Evolutionary conservation across 768 basidiomycete genomes (phyloP).

Genomic region (Lepiota subincarnata): DNA sequence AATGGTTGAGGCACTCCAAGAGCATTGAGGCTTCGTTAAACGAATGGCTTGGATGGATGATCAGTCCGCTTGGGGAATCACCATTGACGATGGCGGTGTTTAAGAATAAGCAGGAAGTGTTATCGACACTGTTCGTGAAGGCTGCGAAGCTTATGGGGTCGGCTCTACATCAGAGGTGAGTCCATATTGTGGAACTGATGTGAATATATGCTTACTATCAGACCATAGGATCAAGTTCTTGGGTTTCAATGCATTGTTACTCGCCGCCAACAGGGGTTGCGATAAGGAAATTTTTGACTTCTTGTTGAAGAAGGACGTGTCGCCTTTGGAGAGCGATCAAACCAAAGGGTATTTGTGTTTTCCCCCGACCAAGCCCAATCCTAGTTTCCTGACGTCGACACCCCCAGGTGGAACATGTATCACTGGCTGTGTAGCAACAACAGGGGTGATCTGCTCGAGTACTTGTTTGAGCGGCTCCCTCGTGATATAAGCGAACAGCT

Average conservation of each 20-base stretch:
- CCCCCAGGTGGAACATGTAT: constrained; percentile 52
- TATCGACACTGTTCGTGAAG: constrained; percentile 44
- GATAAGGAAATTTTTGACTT: constrained; percentile 41
- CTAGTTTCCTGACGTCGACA: background rate
- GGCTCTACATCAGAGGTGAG: constrained; percentile 41
- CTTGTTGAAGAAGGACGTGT: constrained; percentile 42
- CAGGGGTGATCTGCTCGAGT: constrained; percentile 29
- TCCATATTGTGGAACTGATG: background rate
- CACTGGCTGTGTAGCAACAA: constrained; percentile 38
- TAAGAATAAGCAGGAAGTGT: constrained; percentile 28
- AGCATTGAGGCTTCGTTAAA: constrained; percentile 40
- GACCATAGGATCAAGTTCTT: constrained; percentile 39
- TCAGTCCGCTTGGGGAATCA: constrained; percentile 46
- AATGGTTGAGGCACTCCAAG: constrained; percentile 33
- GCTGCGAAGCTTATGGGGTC: constrained; percentile 36
- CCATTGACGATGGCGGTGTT: constrained; percentile 44
- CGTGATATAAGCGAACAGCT: constrained; percentile 40
- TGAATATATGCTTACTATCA: background rate
- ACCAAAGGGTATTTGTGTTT: constrained; percentile 35
- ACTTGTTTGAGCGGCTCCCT: constrained; percentile 49
- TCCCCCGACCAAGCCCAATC: background rate
- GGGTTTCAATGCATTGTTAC: constrained; percentile 40
- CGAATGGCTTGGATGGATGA: constrained; percentile 48
- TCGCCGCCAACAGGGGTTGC: constrained; percentile 32
- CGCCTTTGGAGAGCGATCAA: constrained; percentile 38